Conservation (phyloP, 345 rosid species). For the Eucalyptus lansdowneana region DNA sequence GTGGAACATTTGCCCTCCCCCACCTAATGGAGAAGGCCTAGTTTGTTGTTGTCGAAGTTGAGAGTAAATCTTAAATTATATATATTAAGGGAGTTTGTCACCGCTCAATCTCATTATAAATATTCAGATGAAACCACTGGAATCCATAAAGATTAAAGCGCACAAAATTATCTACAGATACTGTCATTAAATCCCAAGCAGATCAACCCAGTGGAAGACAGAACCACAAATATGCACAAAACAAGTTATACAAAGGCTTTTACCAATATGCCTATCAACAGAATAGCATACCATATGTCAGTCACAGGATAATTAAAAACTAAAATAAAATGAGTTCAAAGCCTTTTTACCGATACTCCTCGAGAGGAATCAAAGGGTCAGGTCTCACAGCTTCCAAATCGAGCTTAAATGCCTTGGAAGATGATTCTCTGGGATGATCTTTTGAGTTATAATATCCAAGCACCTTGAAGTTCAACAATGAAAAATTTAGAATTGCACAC, state of each 20-base stretch:
- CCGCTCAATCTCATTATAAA: not conserved
- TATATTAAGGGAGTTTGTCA: not conserved
- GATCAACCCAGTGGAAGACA: not conserved
- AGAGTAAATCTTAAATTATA: not conserved
- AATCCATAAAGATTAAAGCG: not conserved
- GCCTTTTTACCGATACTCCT: constrained; percentile 73
- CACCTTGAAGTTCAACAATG: constrained; percentile 32
- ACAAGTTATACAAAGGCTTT: not conserved
- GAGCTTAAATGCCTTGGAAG: constrained; percentile 71
- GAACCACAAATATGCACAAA: not conserved
- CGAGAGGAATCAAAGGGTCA: constrained; percentile 76
- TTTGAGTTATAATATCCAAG: constrained; percentile 67
- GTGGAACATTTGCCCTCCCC: not conserved
- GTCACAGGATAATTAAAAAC: not conserved
- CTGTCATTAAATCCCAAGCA: not conserved
- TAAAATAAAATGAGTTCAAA: not conserved
- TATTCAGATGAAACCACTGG: not conserved
- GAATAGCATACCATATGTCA: not conserved
- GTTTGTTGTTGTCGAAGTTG: not conserved
- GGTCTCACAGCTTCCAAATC: constrained; percentile 88
- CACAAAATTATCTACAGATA: not conserved
- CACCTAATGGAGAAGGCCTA: not conserved
- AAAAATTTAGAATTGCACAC: not conserved
- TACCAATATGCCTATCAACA: not conserved
- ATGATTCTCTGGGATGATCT: constrained; percentile 81